Conservation (phyloP, 192 early-diverging fungal species). For the Backusella psychrophila region DNA sequence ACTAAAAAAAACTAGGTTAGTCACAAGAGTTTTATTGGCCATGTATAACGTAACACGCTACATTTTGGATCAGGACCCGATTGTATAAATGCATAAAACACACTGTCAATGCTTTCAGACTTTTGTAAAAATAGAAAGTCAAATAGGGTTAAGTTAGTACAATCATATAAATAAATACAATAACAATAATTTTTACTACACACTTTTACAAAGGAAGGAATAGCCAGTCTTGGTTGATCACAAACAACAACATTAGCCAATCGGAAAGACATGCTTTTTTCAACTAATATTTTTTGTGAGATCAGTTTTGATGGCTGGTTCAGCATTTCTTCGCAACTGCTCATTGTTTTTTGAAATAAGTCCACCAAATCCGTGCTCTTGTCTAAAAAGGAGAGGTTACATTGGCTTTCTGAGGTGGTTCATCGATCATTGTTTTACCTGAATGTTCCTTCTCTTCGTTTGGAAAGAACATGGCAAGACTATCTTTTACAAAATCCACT, state of each 20-base stretch:
- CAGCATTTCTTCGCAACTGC: slow-evolving; percentile 2
- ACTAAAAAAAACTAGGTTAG: background rate
- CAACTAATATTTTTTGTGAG: background rate
- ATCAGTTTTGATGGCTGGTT: background rate
- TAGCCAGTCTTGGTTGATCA: slow-evolving; percentile 1
- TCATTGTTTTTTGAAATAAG: background rate
- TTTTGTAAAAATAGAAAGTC: background rate
- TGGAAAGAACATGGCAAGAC: background rate
- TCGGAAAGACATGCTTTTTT: background rate
- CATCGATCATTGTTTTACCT: background rate
- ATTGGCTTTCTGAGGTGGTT: background rate
- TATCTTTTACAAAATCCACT: background rate
- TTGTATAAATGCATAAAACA: slow-evolving; percentile 13
- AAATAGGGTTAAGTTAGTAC: background rate
- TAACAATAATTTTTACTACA: background rate
- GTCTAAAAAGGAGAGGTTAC: background rate
- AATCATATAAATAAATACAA: slow-evolving; percentile 1
- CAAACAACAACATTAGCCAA: background rate
- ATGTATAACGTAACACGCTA: background rate
- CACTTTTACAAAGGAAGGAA: background rate
- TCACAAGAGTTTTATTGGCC: background rate
- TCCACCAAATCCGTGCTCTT: background rate
- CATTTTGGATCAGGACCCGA: slow-evolving; percentile 7
- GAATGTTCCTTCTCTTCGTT: background rate
- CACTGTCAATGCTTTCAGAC: slow-evolving; percentile 2